Base-by-base conservation (phyloP, 108 stramenopile genomes). In the Halocafeteria seosinensis region DNA sequence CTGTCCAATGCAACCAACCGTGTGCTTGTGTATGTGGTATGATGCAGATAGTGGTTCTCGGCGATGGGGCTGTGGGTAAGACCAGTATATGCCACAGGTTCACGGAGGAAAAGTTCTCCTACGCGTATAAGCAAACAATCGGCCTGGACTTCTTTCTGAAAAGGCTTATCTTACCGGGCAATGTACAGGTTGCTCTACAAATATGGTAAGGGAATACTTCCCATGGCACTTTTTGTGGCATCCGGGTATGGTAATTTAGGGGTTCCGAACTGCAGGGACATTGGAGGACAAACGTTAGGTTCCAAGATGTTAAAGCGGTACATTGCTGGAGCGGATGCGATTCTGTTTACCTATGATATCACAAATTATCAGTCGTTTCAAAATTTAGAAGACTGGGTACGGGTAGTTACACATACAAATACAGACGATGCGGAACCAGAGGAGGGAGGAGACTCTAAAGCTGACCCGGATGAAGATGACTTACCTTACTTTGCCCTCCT, bases 71-170 rank as follows among this genome's bases (percentile, higher is more conserved):
- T 2, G 81, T 83, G 8, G 81, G 81, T 1, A 83, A 83, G 47
- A 83, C 80, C 5, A 78, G 74, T 0, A 78, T 80, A 23, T 74
- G 75, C 1, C 69, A 47, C 0, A 65, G 81, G 33, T 81, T 83
- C 36, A 30, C 76, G 1, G 25, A 78, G 11, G 73, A 72, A 21
- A 55, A 61, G 17, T 83, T 83, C 50, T 50, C 58, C 3, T 51
- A 76, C 23, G n/a, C 61, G 1, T 81, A 83, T 71, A 81, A 81
- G 68, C 81, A 83, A 50, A 83, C 81, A 0, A 78, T 83, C 38
- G 81, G 81, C 4, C 63, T 83, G 13, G 81, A 83, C 69, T 83
- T 83, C 63, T 80, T 83, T 64, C 73, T 83, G 28, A 79, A 81
- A 32, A 50, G 75, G 21, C 58, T 81, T 29, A 25, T 66, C 42